Evolutionary conservation across 306 rosid genomes (phyloP).

Genomic region (Inga laurina): DNA sequence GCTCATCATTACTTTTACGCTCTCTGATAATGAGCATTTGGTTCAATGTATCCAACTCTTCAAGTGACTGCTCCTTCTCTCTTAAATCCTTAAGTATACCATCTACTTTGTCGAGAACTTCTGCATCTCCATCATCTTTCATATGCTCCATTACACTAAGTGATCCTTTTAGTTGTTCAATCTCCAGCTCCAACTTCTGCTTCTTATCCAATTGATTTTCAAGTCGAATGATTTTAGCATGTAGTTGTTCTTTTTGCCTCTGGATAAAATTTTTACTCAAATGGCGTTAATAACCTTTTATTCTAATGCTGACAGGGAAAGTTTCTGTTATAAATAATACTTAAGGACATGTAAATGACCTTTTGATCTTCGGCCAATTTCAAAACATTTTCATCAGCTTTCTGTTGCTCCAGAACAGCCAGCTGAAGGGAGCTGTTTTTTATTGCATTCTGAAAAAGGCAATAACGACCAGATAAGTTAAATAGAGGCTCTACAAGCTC

Average conservation of each 20-base stretch:
- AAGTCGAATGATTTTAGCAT: constrained; percentile 69
- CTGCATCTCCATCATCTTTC: constrained; percentile 79
- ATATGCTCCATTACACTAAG: constrained; percentile 80
- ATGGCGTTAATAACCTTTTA: constrained; percentile 30
- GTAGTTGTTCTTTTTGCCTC: constrained; percentile 85
- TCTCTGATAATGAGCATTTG: constrained; percentile 78
- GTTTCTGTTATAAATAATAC: constrained; percentile 22
- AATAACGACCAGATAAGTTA: constrained; percentile 32
- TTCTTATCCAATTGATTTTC: constrained; percentile 81
- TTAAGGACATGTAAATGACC: constrained; percentile 56
- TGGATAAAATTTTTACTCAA: constrained; percentile 52
- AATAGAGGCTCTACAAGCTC: constrained; percentile 30
- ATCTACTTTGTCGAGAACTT: constrained; percentile 76
- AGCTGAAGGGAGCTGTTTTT: constrained; percentile 74
- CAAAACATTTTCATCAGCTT: constrained; percentile 72
- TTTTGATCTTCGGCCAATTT: constrained; percentile 94
- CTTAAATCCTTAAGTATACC: constrained; percentile 60
- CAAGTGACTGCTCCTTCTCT: constrained; percentile 79
- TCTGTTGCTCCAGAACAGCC: constrained; percentile 85
- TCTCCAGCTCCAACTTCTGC: constrained; percentile 89
- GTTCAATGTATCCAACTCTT: constrained; percentile 64
- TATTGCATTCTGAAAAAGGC: constrained; percentile 56
- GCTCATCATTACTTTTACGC: constrained; percentile 90
- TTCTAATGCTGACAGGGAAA: constrained; percentile 36
- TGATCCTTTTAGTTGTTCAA: constrained; percentile 79